Evolutionary conservation across 768 basidiomycete genomes (phyloP).

Genomic region (Boletus subcaerulescens): DNA sequence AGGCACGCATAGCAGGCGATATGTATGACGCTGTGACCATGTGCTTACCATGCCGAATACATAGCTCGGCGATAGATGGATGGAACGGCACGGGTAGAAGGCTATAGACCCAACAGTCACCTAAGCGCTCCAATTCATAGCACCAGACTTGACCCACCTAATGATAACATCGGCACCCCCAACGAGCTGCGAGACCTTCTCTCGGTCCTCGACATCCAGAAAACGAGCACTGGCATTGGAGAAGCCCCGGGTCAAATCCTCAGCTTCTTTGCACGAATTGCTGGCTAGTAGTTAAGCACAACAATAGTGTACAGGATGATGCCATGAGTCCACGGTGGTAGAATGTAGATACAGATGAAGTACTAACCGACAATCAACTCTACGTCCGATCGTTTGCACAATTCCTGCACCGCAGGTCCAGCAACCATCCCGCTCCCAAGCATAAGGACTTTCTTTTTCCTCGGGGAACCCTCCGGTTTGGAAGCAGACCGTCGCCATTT

Average conservation of each 20-base stretch:
- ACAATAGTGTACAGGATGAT: constrained; percentile 10
- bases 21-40: constrained; percentile 92
- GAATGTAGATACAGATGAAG: constrained; percentile 5
- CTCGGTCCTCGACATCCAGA: constrained; percentile 55
- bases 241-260: constrained; percentile 41
- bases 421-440: constrained; percentile 97
- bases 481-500: constrained; percentile 33
- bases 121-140: background rate
- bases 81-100: constrained; percentile 80
- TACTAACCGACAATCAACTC: constrained; percentile 74
- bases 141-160: constrained; percentile 50
- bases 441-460: constrained; percentile 69
- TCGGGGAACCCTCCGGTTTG: constrained; percentile 8
- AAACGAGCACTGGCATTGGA: constrained; percentile 52
- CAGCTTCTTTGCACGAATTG: constrained; percentile 61
- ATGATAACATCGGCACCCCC: constrained; percentile 73
- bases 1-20: constrained; percentile 66
- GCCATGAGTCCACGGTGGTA: constrained; percentile 14
- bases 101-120: constrained; percentile 37
- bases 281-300: constrained; percentile 51
- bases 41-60: constrained; percentile 67
- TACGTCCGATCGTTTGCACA: constrained; percentile 60
- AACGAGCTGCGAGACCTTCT: constrained; percentile 51
- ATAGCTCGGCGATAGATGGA: constrained; percentile 63
- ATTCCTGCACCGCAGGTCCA: constrained; percentile 77